Evolutionary conservation across 2,329 filamentous ascomycete genomes (phyloP).

Genomic region (Aquanectria penicillioides): DNA sequence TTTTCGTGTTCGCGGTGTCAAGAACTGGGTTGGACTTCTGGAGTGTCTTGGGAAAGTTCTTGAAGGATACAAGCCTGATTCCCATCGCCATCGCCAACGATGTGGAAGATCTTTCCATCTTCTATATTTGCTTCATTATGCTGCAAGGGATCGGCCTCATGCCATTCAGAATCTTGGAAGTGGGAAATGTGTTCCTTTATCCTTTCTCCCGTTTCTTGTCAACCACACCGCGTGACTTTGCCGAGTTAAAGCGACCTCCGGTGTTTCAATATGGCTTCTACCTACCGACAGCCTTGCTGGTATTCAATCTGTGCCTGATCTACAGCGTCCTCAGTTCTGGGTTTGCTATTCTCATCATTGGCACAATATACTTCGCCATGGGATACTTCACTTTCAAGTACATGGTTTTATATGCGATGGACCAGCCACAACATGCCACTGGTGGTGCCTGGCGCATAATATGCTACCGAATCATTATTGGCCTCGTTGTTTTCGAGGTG

Average conservation of each 20-base stretch:
- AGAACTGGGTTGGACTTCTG: constrained; percentile 83
- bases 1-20: constrained; percentile 91
- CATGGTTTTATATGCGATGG: constrained; percentile 97
- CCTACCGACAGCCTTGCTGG: constrained; percentile 88
- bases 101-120: constrained; percentile 78
- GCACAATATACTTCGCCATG: constrained; percentile 83
- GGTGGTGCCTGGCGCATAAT: constrained; percentile 97
- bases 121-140: constrained; percentile 95
- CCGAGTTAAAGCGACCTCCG: constrained; percentile 82
- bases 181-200: constrained; percentile 86
- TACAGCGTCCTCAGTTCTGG: constrained; percentile 88
- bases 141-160: constrained; percentile 94
- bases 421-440: constrained; percentile 93
- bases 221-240: constrained; percentile 89
- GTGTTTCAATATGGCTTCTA: constrained; percentile 97
- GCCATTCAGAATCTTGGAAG: constrained; percentile 89
- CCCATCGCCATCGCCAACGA: constrained; percentile 79
- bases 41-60: constrained; percentile 74
- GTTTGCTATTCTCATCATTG: constrained; percentile 83
- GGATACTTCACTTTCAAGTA: constrained; percentile 96
- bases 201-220: constrained; percentile 82
- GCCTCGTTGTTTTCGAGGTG: constrained; percentile 87
- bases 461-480: constrained; percentile 88
- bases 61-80: constrained; percentile 83
- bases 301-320: constrained; percentile 95